Evolutionary conservation across 257 asterid genomes (phyloP), one percentile per base, ranked within the genome.

Genomic region (Craterostigma plantagineum): DNA sequence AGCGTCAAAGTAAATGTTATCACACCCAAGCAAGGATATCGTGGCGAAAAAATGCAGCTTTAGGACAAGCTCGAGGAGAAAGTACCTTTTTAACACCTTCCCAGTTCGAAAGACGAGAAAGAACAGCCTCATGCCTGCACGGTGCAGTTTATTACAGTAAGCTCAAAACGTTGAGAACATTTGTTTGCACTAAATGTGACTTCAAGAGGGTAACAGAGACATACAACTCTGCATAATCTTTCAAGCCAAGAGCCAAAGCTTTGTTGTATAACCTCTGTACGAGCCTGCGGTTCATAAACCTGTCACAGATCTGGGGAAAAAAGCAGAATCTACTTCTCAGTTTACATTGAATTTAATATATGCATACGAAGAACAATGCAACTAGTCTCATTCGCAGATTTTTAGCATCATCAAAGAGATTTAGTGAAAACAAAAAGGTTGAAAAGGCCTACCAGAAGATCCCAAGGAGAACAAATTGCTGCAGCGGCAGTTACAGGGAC

Each of bases 381-480:
- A 12, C 46, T n/a, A n/a, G n/a, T n/a, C n/a, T n/a, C n/a, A n/a
- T n/a, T n/a, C 2, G 13, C 14, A 40, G 9, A 40, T 40, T n/a
- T n/a, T n/a, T n/a, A n/a, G n/a, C n/a, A n/a, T n/a, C n/a, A n/a
- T n/a, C n/a, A n/a, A 12, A 12, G 41, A 37, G 41, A 37, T 37
- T 40, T 9, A n/a, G 3, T 16, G 14, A 40, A n/a, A 9, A 7
- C 9, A 33, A 4, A 10, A 48, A 13, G 9, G 16, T 16, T 13
- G 13, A 1, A 33, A 46, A 42, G 41, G 38, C 93, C 59, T 38
- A 86, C 97, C 95, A 69, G 56, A 67, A 73, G 92, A 73, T 81
- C 97, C 97, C 97, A 86, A 50, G 97, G 79, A 54, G 82, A 81
- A 61, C 95, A 86, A 39, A 86, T 66, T 49, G 95, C 80, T 54